A percentile compares a stretch with the other conserved stretches of the same genome.
Evolutionary conservation across 805 yeast species (phyloP).

Genomic region (Vanderwaltozyma tropicalis): DNA sequence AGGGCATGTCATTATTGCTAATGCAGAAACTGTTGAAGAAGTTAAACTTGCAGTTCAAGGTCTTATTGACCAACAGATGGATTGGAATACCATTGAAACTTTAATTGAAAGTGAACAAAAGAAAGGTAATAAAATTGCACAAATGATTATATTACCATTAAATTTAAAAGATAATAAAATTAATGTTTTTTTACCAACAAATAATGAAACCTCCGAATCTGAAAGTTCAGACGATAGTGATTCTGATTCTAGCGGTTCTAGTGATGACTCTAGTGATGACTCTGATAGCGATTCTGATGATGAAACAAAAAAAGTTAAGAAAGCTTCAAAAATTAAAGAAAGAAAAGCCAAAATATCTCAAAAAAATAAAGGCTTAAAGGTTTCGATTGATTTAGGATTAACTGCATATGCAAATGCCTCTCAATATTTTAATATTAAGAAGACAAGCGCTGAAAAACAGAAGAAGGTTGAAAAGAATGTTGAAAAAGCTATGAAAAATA

Average conservation of each 20-base stretch:
- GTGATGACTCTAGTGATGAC: slow-evolving; percentile 12
- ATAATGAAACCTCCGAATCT: slow-evolving; percentile 28
- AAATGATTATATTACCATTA: slow-evolving; percentile 52
- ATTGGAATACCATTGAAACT: slow-evolving; percentile 83
- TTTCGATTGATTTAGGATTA: slow-evolving; percentile 54
- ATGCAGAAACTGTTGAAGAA: slow-evolving; percentile 61
- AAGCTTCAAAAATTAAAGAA: slow-evolving; percentile 2
- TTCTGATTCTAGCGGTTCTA: slow-evolving; percentile 19
- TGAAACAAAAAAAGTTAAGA: slow-evolving; percentile 8
- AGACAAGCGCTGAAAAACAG: slow-evolving; percentile 66
- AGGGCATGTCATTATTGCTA: slow-evolving; percentile 62
- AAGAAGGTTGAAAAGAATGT: slow-evolving; percentile 72
- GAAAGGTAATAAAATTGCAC: slow-evolving; percentile 56
- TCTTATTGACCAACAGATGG: slow-evolving; percentile 74
- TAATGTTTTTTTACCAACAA: slow-evolving; percentile 41
- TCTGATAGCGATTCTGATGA: slow-evolving; percentile 8
- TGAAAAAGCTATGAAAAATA: slow-evolving; percentile 66
- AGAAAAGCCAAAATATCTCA: slow-evolving; percentile 4
- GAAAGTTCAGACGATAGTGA: slow-evolving; percentile 27
- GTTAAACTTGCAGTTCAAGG: slow-evolving; percentile 59
- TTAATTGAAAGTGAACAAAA: slow-evolving; percentile 58
- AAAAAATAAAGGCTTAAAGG: slow-evolving; percentile 31
- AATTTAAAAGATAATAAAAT: slow-evolving; percentile 61
- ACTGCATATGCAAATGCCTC: slow-evolving; percentile 88
- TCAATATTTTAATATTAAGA: slow-evolving; percentile 66